Percentiles rank a stretch among this genome's conserved stretches.
These are phyloP conservation scores for Solanum bulbocastanum DNA, from an alignment of 257 asterid species.

Conservation along the genomic window DNA sequence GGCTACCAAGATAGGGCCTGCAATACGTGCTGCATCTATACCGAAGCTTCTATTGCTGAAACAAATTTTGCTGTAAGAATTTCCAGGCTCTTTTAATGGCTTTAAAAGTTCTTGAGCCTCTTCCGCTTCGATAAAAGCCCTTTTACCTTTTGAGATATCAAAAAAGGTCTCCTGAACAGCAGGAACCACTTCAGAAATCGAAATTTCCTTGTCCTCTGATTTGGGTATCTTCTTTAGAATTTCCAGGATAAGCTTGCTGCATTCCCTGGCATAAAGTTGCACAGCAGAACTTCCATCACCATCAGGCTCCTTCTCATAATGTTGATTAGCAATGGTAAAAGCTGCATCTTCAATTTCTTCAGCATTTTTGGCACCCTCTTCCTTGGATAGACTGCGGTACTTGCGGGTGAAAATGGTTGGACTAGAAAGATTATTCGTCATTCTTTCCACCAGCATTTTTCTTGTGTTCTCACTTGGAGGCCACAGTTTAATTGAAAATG, in stretches of 20 bases:
- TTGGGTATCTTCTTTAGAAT: slow-evolving; percentile 50
- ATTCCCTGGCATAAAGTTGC: slow-evolving; percentile 85
- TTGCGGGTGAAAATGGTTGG: slow-evolving; percentile 90
- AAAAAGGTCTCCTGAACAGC: slow-evolving; percentile 29
- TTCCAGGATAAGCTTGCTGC: slow-evolving; percentile 77
- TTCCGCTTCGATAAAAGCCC: slow-evolving; percentile 75
- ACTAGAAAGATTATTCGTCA: slow-evolving; percentile 72
- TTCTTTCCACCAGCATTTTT: slow-evolving; percentile 61
- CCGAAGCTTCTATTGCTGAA: slow-evolving; percentile 96
- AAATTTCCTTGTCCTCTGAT: slow-evolving; percentile 23
- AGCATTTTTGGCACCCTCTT: slow-evolving; percentile 55
- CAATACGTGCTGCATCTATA: slow-evolving; percentile 62
- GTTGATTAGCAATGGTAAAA: slow-evolving; percentile 46
- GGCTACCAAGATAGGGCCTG: slow-evolving; percentile 69
- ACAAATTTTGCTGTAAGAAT: slow-evolving; percentile 64
- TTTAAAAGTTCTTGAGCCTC: slow-evolving; percentile 70
- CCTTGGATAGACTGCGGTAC: slow-evolving; percentile 54
- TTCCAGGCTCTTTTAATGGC: slow-evolving; percentile 64
- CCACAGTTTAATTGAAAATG: slow-evolving; percentile 80
- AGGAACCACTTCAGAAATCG: slow-evolving; percentile 24
- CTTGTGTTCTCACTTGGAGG: slow-evolving; percentile 89
- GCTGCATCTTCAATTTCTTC: slow-evolving; percentile 68
- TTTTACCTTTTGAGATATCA: slow-evolving; percentile 76
- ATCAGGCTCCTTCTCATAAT: slow-evolving; percentile 72
- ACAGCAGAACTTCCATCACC: slow-evolving; percentile 97